phyloP scores from a whole-genome alignment of 192 early-diverging fungal genomes.

The Coemansia sp. region DNA sequence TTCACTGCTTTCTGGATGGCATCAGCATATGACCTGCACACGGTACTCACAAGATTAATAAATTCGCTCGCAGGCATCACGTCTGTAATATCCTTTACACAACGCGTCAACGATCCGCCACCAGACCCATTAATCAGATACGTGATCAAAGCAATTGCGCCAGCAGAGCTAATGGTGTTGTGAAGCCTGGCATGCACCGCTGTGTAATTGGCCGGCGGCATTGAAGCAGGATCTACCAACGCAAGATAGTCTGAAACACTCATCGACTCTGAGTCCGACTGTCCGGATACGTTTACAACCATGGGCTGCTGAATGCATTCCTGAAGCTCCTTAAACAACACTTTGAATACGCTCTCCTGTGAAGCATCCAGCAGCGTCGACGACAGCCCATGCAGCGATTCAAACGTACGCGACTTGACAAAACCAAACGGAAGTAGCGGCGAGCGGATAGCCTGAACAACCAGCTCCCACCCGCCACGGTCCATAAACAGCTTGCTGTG shows the following conservation, averaged over 20 bases:
- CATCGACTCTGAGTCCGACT: not conserved
- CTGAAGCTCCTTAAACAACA: slow-evolving; percentile 36
- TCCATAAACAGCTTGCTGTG: slow-evolving; percentile 49
- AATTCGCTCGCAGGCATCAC: slow-evolving; percentile 36
- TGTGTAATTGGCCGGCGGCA: slow-evolving; percentile 26
- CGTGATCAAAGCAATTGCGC: slow-evolving; percentile 36
- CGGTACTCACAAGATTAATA: slow-evolving; percentile 15
- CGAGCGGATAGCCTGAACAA: slow-evolving; percentile 42
- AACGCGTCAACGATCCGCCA: slow-evolving; percentile 40
- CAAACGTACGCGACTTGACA: slow-evolving; percentile 52
- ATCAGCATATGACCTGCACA: slow-evolving; percentile 23
- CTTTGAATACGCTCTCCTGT: slow-evolving; percentile 39
- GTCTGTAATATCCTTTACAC: slow-evolving; percentile 31
- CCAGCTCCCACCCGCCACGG: slow-evolving; percentile 47
- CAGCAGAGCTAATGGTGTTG: slow-evolving; percentile 30
- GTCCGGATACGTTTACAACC: not conserved
- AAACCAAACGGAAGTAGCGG: slow-evolving; percentile 53
- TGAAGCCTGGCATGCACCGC: slow-evolving; percentile 26
- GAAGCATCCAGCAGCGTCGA: slow-evolving; percentile 49
- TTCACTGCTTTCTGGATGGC: slow-evolving; percentile 36
- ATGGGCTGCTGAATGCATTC: slow-evolving; percentile 19
- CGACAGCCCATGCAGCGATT: slow-evolving; percentile 46
- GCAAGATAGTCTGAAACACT: slow-evolving; percentile 24
- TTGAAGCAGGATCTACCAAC: slow-evolving; percentile 25
- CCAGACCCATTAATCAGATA: slow-evolving; percentile 39